Conservation (phyloP, 345 rosid species). For the Sonneratia alba region DNA sequence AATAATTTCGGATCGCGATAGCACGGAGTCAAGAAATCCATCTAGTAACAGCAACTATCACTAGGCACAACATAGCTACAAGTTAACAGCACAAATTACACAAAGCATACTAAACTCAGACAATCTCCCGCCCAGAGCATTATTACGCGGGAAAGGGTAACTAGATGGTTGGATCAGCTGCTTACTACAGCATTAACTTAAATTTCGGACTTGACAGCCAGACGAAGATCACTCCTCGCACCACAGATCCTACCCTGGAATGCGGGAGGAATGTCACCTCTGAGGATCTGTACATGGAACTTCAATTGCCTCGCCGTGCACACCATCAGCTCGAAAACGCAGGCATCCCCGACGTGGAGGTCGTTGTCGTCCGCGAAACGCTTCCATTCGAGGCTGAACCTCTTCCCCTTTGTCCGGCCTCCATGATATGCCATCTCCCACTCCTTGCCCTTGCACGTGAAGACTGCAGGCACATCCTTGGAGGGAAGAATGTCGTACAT, state of each 20-base stretch:
- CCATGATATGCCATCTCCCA: constrained; percentile 16
- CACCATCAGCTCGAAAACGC: constrained; percentile 24
- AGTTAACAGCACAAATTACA: no score
- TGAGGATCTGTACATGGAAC: constrained; percentile 27
- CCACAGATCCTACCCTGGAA: constrained; percentile 3
- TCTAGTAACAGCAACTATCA: no score
- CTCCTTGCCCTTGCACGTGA: constrained; percentile 12
- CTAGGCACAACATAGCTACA: no score
- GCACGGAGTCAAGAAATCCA: no score
- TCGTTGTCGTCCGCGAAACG: constrained; percentile 16
- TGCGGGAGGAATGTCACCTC: constrained; percentile 15
- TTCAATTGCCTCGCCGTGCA: constrained; percentile 5
- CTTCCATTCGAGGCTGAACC: constrained; percentile 14
- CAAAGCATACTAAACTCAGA: no score
- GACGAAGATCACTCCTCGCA: constrained; percentile 8
- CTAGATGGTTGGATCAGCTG: not conserved
- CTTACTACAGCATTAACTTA: not conserved
- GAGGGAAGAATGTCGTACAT: not conserved
- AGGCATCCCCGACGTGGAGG: constrained; percentile 23
- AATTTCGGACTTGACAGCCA: constrained; percentile 10
- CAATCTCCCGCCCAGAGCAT: constrained; percentile 21
- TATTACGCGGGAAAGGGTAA: not conserved
- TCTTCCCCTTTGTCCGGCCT: not conserved
- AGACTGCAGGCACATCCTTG: constrained; percentile 4
- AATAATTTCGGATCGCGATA: no score